Base-by-base conservation (phyloP, 129 eudicot genomes). In the Centaurea solstitialis region DNA sequence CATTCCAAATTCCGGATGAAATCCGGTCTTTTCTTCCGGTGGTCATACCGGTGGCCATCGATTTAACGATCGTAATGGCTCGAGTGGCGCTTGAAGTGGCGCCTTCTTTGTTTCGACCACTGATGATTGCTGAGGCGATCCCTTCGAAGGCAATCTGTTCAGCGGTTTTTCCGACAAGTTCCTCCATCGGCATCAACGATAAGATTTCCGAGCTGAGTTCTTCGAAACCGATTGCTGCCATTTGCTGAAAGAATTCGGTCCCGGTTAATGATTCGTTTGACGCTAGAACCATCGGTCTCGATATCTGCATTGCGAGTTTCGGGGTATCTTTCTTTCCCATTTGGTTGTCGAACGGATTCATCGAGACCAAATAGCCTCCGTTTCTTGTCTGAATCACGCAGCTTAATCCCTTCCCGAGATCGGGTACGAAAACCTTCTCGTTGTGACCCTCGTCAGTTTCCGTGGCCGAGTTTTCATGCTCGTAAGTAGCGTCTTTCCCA, bases 121-220 rank as follows among this genome's bases (percentile, higher is more conserved):
- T 90, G 69, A 95, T 91, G 26, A 95, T 95, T 1, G 97, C 87
- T 12, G 97, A 90, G 73, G 99, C 99, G 22, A 95, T 93, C 76
- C 99, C 99, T 86, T 95, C 99, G 57, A 95, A 95, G 26, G 99
- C 98, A 53, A 91, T 87, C 78, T 93, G 98, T 78, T 93, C 98
- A 0, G 99, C 94, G 0, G 99, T 90, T 86, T 95, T 95, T 21
- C 97, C 98, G 61, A 43, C 81, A 6, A 95, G 89, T 61, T 91
- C 98, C 41, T 95, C 98, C 68, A 95, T 71, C 0, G 99, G 94
- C 99, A 93, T 95, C 82, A 89, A 41, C 37, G 97, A 83, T 38
- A 84, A 78, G n/a, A 92, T 84, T 75, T 85, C 88, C 0, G 95
- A 79, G 80, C 94, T 78, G 33, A 93, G 87, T 12, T 83, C 86